phyloP scores from a whole-genome alignment of 495 filamentous ascomycete genomes.

The Lasiosphaeria hispida region DNA sequence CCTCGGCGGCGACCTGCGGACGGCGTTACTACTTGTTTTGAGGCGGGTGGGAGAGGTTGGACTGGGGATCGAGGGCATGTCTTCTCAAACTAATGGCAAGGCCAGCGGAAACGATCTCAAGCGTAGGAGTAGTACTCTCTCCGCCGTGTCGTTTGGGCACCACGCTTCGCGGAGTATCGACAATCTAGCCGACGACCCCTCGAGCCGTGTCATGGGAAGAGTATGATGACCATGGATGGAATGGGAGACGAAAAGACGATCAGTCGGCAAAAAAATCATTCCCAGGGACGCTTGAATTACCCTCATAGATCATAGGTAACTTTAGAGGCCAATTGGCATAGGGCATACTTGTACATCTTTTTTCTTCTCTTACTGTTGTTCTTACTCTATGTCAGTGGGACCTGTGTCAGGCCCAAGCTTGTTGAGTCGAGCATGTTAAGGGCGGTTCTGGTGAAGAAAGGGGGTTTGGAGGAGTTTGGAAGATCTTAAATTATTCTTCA shows the following conservation, averaged over 20 bases:
- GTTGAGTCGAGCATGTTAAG: background rate
- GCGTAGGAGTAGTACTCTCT: slow-evolving; percentile 34
- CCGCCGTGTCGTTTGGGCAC: slow-evolving; percentile 14
- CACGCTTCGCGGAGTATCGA: slow-evolving; percentile 21
- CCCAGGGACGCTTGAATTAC: background rate
- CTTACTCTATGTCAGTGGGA: no score
- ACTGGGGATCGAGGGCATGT: slow-evolving; percentile 60
- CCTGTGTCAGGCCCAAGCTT: background rate
- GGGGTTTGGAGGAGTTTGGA: background rate
- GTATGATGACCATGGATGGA: background rate
- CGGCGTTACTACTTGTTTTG: slow-evolving; percentile 71
- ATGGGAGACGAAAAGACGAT: background rate
- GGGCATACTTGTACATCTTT: background rate
- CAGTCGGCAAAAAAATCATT: background rate
- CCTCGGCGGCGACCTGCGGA: slow-evolving; percentile 70
- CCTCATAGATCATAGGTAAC: slow-evolving; percentile 1
- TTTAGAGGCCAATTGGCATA: background rate
- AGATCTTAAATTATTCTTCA: background rate
- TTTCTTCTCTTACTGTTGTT: background rate
- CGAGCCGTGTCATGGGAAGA: slow-evolving; percentile 24
- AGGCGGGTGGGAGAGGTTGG: slow-evolving; percentile 79
- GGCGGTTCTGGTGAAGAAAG: no score
- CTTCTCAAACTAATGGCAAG: slow-evolving; percentile 3
- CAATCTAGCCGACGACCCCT: slow-evolving; percentile 27
- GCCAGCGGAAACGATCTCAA: slow-evolving; percentile 19